Evolutionary conservation across 2,329 filamentous ascomycete genomes (phyloP), one percentile per base, ranked within the genome.

Genomic region (Colletotrichum theobromicola): DNA sequence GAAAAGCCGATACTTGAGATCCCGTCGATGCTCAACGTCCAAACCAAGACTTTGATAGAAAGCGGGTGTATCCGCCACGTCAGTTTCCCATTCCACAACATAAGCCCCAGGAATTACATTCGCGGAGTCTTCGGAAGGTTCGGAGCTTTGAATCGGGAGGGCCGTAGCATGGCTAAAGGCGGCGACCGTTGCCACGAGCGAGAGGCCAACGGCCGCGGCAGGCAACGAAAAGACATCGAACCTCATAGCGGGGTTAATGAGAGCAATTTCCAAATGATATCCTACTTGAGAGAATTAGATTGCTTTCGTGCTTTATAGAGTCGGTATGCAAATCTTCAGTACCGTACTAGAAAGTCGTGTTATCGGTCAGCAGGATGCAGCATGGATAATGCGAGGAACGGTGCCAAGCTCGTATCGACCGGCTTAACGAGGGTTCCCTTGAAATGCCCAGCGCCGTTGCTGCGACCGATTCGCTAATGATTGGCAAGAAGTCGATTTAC

Each of bases 1-100:
- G 75, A 81, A 80, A 18, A 79, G 74, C 21, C 72, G 58, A 55
- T 67, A 79, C 4, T 75, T 69, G 7, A 81, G 69, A 37, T 77
- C 61, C 58, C 78, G 62, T 37, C 79, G 78, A 9, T 69, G 76
- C 16, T 76, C 69, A 26, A 74, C 60, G 8, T 75, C 57, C 26
- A 78, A 9, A 16, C 74, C 70, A 15, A 78, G 76, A 10, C 75
- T 70, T 2, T 53, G 37, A 35, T 76, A 78, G 35, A 79, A 72
- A 3, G 70, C 66, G 10, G 62, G n/a, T 9, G 70, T 8, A 10
- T 26, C n/a, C 1, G 35, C 10, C 57, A 74, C 42, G 21, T 71
- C 67, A 12, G 67, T 76, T 12, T 77, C 75, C 26, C 79, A 72
- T 72, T 80, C 78, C 24, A 80, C 77, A 15, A 80, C 79, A 66